A percentile compares a stretch with the other conserved stretches of the same genome.
These are phyloP conservation scores for Camellia sinensis DNA, from an alignment of 148 eudicot species.

Conservation along the genomic window DNA sequence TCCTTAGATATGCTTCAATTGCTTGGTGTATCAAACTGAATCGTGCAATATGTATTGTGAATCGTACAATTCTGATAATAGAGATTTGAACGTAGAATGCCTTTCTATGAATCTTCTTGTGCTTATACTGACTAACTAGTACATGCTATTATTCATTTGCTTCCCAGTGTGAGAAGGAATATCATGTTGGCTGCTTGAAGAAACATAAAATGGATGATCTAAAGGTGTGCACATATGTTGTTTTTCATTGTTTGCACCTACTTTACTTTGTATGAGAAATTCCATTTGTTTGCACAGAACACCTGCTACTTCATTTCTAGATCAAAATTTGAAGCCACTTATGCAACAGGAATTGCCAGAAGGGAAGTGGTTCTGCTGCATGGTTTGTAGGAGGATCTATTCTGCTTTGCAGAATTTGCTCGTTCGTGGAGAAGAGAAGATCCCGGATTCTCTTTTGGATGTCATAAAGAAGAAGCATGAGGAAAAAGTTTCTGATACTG, in stretches of 20 bases:
- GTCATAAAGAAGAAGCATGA: slow-evolving; percentile 50
- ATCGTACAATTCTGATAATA: background rate
- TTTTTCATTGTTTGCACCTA: slow-evolving; percentile 4
- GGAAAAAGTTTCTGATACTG: slow-evolving; percentile 33
- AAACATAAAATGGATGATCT: slow-evolving; percentile 81
- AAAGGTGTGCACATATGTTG: slow-evolving; percentile 40
- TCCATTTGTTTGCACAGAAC: slow-evolving; percentile 1
- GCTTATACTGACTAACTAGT: background rate
- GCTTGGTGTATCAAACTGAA: too few relatives aligned
- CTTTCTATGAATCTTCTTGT: background rate
- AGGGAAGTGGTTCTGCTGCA: slow-evolving; percentile 92
- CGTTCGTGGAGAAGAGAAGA: slow-evolving; percentile 56
- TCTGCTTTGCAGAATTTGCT: slow-evolving; percentile 62
- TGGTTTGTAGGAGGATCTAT: slow-evolving; percentile 59
- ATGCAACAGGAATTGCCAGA: slow-evolving; percentile 75
- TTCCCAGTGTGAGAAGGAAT: slow-evolving; percentile 91
- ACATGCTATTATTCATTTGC: background rate
- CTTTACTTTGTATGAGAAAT: background rate
- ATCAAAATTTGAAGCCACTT: slow-evolving; percentile 15
- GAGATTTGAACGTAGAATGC: background rate
- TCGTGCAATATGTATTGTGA: too few relatives aligned
- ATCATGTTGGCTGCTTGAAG: slow-evolving; percentile 94
- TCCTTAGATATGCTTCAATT: too few relatives aligned
- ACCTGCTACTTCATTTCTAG: slow-evolving; percentile 13
- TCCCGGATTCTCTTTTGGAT: slow-evolving; percentile 54